phyloP scores from a whole-genome alignment of 352 stramenopile species.

The Globisporangium iwayamae region DNA sequence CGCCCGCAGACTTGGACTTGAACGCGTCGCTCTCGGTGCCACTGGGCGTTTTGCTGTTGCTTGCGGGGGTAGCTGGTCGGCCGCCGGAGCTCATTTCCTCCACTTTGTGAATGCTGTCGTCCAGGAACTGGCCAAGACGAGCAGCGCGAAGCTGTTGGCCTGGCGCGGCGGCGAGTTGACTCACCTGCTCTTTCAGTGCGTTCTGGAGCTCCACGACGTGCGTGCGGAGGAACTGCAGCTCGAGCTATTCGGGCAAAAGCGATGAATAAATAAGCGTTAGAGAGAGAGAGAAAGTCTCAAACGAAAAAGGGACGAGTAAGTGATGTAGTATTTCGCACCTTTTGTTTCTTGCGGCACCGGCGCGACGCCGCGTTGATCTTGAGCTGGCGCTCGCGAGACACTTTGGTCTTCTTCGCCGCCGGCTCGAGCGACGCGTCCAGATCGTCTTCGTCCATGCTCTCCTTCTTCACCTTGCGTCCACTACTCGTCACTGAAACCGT shows the following conservation, averaged over 20 bases:
- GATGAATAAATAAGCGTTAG: neutral
- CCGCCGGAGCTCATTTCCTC: constrained; percentile 75
- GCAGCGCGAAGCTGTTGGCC: constrained; percentile 43
- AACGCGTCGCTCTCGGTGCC: constrained; percentile 25
- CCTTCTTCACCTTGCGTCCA: constrained; percentile 23
- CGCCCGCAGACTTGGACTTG: constrained; percentile 17
- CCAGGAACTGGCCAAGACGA: constrained; percentile 54
- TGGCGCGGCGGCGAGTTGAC: constrained; percentile 33
- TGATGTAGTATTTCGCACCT: constrained; percentile 21
- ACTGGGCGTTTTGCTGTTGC: constrained; percentile 26
- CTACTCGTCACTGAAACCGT: neutral
- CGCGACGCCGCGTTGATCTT: constrained; percentile 86
- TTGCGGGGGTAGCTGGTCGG: constrained; percentile 23
- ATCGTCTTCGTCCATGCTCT: constrained; percentile 20
- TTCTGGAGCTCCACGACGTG: constrained; percentile 80
- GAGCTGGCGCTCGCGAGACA: constrained; percentile 79
- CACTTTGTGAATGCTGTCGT: constrained; percentile 68
- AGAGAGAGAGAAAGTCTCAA: neutral
- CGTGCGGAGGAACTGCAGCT: constrained; percentile 80
- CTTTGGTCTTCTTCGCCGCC: constrained; percentile 74
- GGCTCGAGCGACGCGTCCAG: constrained; percentile 19
- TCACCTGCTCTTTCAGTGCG: constrained; percentile 65
- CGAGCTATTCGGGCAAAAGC: constrained; percentile 24
- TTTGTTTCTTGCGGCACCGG: constrained; percentile 84
- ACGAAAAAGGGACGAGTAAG: neutral